Percentiles rank a stretch among this genome's conserved stretches.
These are phyloP conservation scores for Pichia scutulata DNA, from an alignment of 805 yeast genomes.

Conservation along the genomic window DNA sequence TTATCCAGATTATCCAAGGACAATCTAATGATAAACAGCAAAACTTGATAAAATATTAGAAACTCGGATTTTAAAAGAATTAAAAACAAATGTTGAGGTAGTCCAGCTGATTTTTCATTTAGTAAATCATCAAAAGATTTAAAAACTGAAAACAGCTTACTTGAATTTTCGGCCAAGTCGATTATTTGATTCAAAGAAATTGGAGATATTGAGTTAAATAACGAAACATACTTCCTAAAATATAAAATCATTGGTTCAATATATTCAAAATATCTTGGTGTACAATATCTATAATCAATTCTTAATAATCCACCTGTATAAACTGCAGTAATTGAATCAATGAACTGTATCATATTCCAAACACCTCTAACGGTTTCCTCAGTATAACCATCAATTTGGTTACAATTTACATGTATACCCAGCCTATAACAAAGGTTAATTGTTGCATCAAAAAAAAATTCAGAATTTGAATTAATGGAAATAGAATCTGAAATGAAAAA, in stretches of 20 bases:
- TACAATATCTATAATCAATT: constrained; percentile 16
- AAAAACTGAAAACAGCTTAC: neutral
- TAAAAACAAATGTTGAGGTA: neutral
- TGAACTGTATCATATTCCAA: constrained; percentile 15
- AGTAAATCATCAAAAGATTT: constrained; percentile 2
- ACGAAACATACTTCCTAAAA: constrained; percentile 1
- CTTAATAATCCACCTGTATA: constrained; percentile 16
- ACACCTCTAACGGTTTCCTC: constrained; percentile 3
- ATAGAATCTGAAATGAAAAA: constrained; percentile 10
- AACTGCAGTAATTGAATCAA: constrained; percentile 16
- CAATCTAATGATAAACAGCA: constrained; percentile 3
- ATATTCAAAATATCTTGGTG: constrained; percentile 8
- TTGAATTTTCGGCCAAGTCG: constrained; percentile 1
- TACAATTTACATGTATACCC: constrained; percentile 17
- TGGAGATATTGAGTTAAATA: constrained; percentile 8
- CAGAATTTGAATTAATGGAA: constrained; percentile 15
- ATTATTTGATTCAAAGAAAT: constrained; percentile 9
- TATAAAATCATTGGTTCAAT: constrained; percentile 3
- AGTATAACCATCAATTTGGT: constrained; percentile 3
- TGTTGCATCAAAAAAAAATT: constrained; percentile 6
- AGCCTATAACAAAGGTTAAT: constrained; percentile 14
- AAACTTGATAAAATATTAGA: neutral
- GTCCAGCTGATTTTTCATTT: neutral
- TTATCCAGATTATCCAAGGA: constrained; percentile 5
- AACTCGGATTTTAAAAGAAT: constrained; percentile 4